A percentile compares a stretch with the other conserved stretches of the same genome.
phyloP scores from a whole-genome alignment of 805 yeast species.

The Teunomyces tritomae region DNA sequence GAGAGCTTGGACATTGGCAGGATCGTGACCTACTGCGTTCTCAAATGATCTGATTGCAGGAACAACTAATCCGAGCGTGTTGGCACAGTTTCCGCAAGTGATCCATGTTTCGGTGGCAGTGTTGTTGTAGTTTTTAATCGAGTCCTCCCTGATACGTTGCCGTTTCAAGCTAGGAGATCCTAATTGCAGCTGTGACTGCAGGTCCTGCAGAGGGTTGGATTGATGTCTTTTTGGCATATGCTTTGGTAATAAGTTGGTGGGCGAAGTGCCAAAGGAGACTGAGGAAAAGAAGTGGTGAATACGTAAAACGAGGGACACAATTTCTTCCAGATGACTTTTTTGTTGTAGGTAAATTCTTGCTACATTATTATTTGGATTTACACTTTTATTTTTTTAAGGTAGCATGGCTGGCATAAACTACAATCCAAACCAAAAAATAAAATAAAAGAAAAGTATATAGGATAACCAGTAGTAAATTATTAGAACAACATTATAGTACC shows the following conservation, averaged over 20 bases:
- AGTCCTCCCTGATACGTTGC: conserved; percentile 6
- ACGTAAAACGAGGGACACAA: not conserved
- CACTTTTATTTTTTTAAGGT: conserved; percentile 2
- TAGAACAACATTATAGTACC: not conserved
- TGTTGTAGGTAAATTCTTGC: conserved; percentile 3
- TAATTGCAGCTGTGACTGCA: conserved; percentile 3
- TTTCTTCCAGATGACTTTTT: conserved; percentile 3
- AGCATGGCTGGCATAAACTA: conserved; percentile 2
- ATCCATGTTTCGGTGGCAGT: conserved; percentile 44
- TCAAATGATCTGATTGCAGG: conserved; percentile 46
- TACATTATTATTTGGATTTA: conserved; percentile 2
- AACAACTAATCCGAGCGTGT: conserved; percentile 34
- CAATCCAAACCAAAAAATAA: not conserved
- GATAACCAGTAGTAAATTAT: not conserved
- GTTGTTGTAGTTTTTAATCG: conserved; percentile 15
- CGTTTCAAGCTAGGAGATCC: conserved; percentile 9
- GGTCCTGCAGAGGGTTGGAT: conserved; percentile 3
- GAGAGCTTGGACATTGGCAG: conserved; percentile 39
- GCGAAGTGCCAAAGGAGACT: not conserved
- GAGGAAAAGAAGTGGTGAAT: conserved; percentile 2
- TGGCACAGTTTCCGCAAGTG: conserved; percentile 46
- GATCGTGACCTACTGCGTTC: conserved; percentile 41
- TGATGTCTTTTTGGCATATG: conserved; percentile 11
- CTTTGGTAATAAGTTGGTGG: not conserved
- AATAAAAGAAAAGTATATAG: not conserved